Evolutionary conservation across 495 filamentous ascomycete species (phyloP).

Genomic region (Daldinia concentrica): DNA sequence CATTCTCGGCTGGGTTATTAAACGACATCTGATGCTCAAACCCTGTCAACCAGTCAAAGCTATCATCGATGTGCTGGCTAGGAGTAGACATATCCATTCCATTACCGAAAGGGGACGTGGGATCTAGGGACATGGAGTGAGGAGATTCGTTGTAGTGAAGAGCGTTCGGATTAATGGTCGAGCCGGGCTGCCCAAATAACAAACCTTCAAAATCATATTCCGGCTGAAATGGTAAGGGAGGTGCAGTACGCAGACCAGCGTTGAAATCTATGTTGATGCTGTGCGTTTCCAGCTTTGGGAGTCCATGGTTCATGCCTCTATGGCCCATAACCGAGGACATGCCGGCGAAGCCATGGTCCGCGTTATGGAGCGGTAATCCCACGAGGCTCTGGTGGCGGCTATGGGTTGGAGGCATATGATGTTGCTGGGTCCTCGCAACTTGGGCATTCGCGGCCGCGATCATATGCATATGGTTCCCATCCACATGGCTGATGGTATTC

Average conservation of each 20-base stretch:
- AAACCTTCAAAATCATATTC: conserved; percentile 81
- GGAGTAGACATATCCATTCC: conserved; percentile 65
- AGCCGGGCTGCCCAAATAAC: conserved; percentile 68
- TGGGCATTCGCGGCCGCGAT: conserved; percentile 66
- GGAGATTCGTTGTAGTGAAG: conserved; percentile 91
- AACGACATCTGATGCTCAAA: conserved; percentile 82
- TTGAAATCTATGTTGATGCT: conserved; percentile 66
- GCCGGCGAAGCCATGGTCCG: conserved; percentile 66
- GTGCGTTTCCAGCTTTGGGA: conserved; percentile 87
- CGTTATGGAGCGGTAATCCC: conserved; percentile 70
- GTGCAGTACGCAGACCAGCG: conserved; percentile 80
- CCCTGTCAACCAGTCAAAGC: conserved; percentile 86
- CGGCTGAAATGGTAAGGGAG: conserved; percentile 73
- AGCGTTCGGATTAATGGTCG: conserved; percentile 94
- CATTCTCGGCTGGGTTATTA: conserved; percentile 74
- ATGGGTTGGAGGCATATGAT: conserved; percentile 62
- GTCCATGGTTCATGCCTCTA: conserved; percentile 69
- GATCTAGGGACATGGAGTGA: conserved; percentile 73
- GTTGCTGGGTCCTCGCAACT: conserved; percentile 63
- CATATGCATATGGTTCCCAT: conserved; percentile 75
- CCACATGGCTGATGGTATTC: conserved; percentile 97
- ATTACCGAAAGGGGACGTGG: conserved; percentile 76
- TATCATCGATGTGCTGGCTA: conserved; percentile 74
- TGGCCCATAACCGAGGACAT: conserved; percentile 74
- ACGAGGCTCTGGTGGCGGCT: conserved; percentile 73